These are phyloP conservation scores for Nannochloropsis gaditana DNA, from an alignment of 108 stramenopile species.

Conservation along the genomic window DNA sequence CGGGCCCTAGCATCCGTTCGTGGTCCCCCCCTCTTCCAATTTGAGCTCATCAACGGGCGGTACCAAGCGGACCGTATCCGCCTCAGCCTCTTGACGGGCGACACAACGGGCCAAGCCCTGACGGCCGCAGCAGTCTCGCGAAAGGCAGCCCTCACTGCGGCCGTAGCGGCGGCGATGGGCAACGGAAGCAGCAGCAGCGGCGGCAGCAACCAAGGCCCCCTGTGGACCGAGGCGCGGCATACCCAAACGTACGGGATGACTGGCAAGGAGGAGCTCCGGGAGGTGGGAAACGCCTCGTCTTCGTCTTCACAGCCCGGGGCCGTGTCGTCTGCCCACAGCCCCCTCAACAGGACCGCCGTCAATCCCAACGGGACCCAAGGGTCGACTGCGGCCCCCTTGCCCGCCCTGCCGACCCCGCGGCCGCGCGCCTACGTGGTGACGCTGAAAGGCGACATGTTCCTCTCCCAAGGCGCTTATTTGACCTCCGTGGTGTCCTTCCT, in stretches of 20 bases:
- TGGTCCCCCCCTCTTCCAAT: not conserved
- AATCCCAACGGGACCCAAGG: not conserved
- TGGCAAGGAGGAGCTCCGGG: not conserved
- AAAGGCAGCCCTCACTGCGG: not conserved
- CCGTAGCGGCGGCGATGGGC: not conserved
- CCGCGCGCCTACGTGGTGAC: not conserved
- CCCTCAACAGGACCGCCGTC: not conserved
- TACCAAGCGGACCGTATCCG: not conserved
- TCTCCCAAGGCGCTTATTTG: not conserved
- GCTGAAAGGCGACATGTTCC: not conserved
- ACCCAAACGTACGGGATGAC: not conserved
- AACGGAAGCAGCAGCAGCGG: not conserved
- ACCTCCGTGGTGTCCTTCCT: not conserved
- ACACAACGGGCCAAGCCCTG: not conserved
- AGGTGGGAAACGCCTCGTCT: not conserved
- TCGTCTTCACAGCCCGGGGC: too few species aligned
- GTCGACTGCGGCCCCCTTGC: not conserved
- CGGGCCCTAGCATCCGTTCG: not conserved
- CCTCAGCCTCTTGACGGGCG: not conserved
- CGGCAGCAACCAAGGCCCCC: not conserved
- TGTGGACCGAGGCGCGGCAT: not conserved
- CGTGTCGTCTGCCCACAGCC: not conserved
- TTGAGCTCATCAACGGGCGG: not conserved
- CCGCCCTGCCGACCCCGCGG: not conserved
- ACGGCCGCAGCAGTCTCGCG: not conserved